Evolutionary conservation across 2,329 filamentous ascomycete species (phyloP).

Genomic region (Didymellaceae sp.): DNA sequence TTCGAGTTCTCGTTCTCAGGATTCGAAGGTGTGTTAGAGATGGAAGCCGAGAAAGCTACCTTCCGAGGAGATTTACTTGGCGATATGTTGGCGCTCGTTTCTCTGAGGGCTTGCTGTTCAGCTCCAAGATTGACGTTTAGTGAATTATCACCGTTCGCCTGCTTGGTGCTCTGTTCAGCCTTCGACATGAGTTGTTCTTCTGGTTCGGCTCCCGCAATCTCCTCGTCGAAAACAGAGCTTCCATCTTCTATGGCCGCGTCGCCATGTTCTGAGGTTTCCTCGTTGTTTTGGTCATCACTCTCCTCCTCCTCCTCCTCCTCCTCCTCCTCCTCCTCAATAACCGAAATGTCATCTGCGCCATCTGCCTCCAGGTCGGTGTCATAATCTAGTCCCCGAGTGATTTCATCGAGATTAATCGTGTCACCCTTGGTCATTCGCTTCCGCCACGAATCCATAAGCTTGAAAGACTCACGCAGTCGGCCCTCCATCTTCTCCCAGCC

Average conservation of each 20-base stretch:
- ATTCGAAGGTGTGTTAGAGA: conserved; percentile 42
- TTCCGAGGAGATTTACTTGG: conserved; percentile 48
- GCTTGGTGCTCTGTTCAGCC: conserved; percentile 25
- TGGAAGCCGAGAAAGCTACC: conserved; percentile 47
- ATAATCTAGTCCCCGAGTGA: conserved; percentile 68
- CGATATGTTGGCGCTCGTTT: conserved; percentile 46
- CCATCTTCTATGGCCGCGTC: conserved; percentile 29
- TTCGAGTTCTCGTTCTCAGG: conserved; percentile 42
- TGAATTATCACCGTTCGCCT: conserved; percentile 33
- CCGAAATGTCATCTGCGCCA: conserved; percentile 39
- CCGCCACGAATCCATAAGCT: conserved; percentile 91
- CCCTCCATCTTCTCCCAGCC: conserved; percentile 95
- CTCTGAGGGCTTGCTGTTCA: conserved; percentile 40
- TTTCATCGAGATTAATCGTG: conserved; percentile 67
- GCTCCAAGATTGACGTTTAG: conserved; percentile 45
- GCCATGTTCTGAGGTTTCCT: conserved; percentile 25
- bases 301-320: conserved; percentile 8
- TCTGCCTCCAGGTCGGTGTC: conserved; percentile 55
- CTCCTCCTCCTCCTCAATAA: conserved; percentile 26
- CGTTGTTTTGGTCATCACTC: background rate
- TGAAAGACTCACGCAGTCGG: conserved; percentile 87
- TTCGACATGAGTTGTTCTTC: conserved; percentile 36
- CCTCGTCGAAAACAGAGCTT: conserved; percentile 42
- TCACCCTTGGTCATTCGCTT: conserved; percentile 75
- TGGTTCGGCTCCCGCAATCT: conserved; percentile 30